These are phyloP conservation scores for Fusarium guadeloupense DNA, from an alignment of 2,329 filamentous ascomycete genomes.

Conservation along the genomic window DNA sequence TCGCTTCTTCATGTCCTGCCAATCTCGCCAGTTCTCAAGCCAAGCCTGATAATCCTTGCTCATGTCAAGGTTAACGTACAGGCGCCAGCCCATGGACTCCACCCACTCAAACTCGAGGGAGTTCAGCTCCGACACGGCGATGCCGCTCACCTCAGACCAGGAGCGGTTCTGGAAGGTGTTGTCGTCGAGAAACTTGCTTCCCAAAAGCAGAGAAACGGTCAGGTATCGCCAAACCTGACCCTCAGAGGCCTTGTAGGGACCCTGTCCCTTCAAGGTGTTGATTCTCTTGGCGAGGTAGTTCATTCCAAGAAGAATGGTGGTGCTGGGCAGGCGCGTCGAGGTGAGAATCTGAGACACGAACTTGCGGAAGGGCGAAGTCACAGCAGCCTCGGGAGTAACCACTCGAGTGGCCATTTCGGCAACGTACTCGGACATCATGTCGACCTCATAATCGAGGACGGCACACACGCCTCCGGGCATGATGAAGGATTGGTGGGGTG, in stretches of 20 bases:
- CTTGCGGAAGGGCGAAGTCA: constrained; percentile 83
- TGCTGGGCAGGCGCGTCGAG: constrained; percentile 88
- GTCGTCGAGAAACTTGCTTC: constrained; percentile 95
- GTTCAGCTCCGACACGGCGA: constrained; percentile 85
- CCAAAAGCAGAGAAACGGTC: constrained; percentile 83
- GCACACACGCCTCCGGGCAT: constrained; percentile 88
- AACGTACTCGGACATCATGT: constrained; percentile 94
- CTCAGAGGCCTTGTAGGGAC: constrained; percentile 66
- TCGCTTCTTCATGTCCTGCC: constrained; percentile 65
- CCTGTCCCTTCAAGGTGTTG: constrained; percentile 71
- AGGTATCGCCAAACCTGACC: constrained; percentile 88
- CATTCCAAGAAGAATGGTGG: constrained; percentile 89
- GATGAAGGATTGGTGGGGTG: constrained; percentile 50
- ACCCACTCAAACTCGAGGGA: constrained; percentile 89
- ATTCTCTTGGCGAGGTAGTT: constrained; percentile 88
- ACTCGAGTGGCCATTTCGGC: constrained; percentile 81
- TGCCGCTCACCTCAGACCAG: constrained; percentile 94
- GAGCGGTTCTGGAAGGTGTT: constrained; percentile 98
- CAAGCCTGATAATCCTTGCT: constrained; percentile 75
- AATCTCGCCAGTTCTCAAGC: constrained; percentile 68
- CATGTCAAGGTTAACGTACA: constrained; percentile 85
- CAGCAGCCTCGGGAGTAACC: constrained; percentile 60
- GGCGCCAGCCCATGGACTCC: constrained; percentile 79
- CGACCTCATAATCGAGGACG: constrained; percentile 96
- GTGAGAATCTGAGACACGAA: constrained; percentile 92